These are phyloP conservation scores for Ophiostoma quercus DNA, from an alignment of 2,329 filamentous ascomycete genomes.

Conservation along the genomic window DNA sequence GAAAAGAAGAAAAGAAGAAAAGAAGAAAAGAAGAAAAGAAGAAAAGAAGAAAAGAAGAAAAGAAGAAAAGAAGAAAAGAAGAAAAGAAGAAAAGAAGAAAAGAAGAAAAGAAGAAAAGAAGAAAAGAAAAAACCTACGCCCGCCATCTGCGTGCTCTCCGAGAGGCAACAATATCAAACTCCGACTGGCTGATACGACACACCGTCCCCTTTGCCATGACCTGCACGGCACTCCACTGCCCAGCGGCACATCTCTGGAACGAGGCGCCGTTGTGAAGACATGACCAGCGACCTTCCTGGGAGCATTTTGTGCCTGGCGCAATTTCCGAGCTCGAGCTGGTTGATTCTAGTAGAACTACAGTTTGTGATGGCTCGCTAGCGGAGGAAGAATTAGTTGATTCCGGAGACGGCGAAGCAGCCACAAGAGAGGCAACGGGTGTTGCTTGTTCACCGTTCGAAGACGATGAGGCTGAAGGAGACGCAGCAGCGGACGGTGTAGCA, in stretches of 20 bases:
- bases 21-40: too few relatives aligned
- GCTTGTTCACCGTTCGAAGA: too few relatives aligned
- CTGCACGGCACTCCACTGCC: not conserved
- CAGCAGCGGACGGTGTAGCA: not conserved
- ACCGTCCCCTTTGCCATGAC: not conserved
- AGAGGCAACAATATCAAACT: not conserved
- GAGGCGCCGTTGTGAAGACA: not conserved
- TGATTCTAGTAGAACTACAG: not conserved
- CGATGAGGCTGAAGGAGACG: not conserved
- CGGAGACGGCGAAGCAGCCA: too few relatives aligned
- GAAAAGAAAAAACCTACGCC: not conserved
- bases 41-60: too few relatives aligned
- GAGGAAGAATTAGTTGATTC: too few relatives aligned
- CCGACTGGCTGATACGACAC: not conserved
- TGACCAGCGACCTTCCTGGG: not conserved
- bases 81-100: too few relatives aligned
- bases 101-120: too few relatives aligned
- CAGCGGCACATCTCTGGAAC: not conserved
- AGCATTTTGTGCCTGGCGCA: not conserved
- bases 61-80: too few relatives aligned
- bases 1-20: too few relatives aligned
- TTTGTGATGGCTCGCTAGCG: not conserved
- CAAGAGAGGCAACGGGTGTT: too few relatives aligned
- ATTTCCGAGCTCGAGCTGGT: not conserved
- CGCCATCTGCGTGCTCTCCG: not conserved